Evolutionary conservation across 2,329 filamentous ascomycete genomes (phyloP), one percentile per base, ranked within the genome.

Genomic region (Alternaria sp.): DNA sequence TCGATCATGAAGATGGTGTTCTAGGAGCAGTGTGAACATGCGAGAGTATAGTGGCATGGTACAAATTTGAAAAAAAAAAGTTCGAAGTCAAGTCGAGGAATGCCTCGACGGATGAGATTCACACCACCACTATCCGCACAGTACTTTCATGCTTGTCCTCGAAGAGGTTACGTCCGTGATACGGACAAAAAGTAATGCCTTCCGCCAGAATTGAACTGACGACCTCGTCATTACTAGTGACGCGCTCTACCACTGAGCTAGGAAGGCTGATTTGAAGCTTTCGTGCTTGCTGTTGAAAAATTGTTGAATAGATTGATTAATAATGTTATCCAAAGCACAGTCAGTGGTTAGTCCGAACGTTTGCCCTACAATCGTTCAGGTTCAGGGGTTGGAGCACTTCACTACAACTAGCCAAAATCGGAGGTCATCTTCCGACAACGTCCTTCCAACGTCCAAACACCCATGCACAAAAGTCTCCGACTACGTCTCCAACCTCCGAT

Each of bases 171-270:
- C 5, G 20, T 5, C 6, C 3, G 12, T 3, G 9, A 14, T 7
- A 20, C 3, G 3, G n/a, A 8, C 51, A 56, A 59, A 59, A 57
- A 51, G 11, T 16, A 16, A 46, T 60, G 57, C 57, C 57, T 59
- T 51, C 57, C 46, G 46, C 57, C 57, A 59, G 57, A 59, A 59
- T 59, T 59, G 52, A 59, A 59, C 57, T 59, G 57, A 51, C 57
- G 57, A 56, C 57, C 57, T 59, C 57, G 57, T 59, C 57, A 59
- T 58, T 58, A 59, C 57, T 59, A 59, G 54, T 57, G 54, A 57
- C 57, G 57, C 57, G 57, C 57, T 60, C 57, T 60, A 57, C 57
- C 57, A 60, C 57, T 60, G 57, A 60, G 57, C 57, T 60, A 60
- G 47, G 53, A 57, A 60, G 57, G 57, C 57, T 56, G 36, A 41